Evolutionary conservation across 164 flowering plant species (phyloP).

Genomic region (Annona squamosa): DNA sequence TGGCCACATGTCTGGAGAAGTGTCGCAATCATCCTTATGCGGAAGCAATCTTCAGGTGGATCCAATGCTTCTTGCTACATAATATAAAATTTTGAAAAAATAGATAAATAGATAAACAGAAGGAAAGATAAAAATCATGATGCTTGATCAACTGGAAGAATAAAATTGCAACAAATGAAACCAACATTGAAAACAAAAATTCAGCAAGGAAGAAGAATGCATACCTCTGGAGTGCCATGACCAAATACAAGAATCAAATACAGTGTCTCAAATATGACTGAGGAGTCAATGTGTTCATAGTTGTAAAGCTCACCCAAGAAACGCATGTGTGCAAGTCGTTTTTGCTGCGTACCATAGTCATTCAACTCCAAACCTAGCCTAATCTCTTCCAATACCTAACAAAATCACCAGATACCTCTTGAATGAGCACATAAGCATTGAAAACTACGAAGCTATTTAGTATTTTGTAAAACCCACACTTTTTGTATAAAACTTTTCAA

Average conservation of each 20-base stretch:
- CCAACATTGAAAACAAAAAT: neutral
- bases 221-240: conserved; percentile 89
- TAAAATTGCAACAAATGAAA: neutral
- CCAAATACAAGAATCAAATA: conserved; percentile 83
- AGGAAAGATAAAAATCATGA: neutral
- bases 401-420: neutral
- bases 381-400: conserved; percentile 91
- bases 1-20: conserved; percentile 98
- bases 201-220: neutral
- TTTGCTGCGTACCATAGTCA: conserved; percentile 92
- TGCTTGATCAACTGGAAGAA: neutral
- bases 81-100: conserved; percentile 8
- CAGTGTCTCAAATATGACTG: conserved; percentile 90
- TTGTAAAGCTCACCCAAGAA: conserved; percentile 97
- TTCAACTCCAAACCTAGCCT: conserved; percentile 82
- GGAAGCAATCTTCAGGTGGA: conserved; percentile 97
- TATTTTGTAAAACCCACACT: no score
- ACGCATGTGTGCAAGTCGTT: conserved; percentile 85
- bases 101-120: no score
- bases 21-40: conserved; percentile 83
- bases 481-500: no score
- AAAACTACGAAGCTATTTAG: no score
- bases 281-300: conserved; percentile 90
- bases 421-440: neutral
- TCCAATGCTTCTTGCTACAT: conserved; percentile 81